Evolutionary conservation across 768 basidiomycete species (phyloP), one percentile per base, ranked within the genome.

Genomic region (Porpolomopsis calyptriformis): DNA sequence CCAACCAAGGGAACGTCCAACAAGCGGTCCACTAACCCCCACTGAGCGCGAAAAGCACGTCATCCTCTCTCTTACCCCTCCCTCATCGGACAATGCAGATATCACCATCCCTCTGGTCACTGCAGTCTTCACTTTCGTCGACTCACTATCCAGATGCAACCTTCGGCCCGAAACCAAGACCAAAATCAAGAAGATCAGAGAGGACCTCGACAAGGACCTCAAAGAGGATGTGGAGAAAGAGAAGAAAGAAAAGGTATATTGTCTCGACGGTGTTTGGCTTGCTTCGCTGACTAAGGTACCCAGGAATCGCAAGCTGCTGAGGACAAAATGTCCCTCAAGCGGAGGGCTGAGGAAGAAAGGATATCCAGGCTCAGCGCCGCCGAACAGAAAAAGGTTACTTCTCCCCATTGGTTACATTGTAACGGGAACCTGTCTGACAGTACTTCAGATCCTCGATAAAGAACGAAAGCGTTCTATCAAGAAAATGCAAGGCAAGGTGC

Each of bases 161-260:
- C 65, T 91, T 40, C 79, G 88, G 20, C 85, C 90, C 11, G 91
- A 94, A 68, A 91, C 89, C 40, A 78, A 75, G 57, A 59, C 60
- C 35, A 94, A 93, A 67, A 71, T 93, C 43, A 76, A 70, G 59
- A 86, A 77, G 62, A 70, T 68, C 19, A 72, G 91, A 41, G 81
- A 90, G 42, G 82, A 82, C 14, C 64, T 88, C 24, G 78, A 80
- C 43, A 79, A 75, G 54, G 67, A 71, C 16, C 69, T 96, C 48
- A 79, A 72, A 59, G 77, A 79, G 47, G 85, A 89, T 42, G 65
- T 72, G 4, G 70, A 67, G 56, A 78, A 62, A 59, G 85, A 84
- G 53, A 76, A 78, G 64, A 76, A 71, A 56, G 83, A 87, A 60
- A 83, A 85, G 68, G 81, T 76, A 23, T 9, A 66, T 59, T 25